phyloP scores from a whole-genome alignment of 148 eudicot genomes.

The Rhododendron kiyosumense region DNA sequence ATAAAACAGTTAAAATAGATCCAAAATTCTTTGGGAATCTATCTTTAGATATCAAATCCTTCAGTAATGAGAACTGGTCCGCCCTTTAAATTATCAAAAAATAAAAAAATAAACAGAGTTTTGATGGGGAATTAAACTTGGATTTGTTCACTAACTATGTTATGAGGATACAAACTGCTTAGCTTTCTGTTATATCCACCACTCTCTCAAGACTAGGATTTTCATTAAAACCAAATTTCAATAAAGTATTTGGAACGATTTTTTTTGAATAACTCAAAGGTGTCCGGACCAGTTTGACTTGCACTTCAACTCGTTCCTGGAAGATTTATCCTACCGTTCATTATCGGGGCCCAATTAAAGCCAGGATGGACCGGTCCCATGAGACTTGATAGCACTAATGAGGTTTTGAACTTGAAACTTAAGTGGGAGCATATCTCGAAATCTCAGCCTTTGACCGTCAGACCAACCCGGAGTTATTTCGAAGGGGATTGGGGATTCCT shows the following conservation, averaged over 20 bases:
- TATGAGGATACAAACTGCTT: background rate
- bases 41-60: background rate
- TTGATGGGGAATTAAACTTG: background rate
- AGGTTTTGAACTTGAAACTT: background rate
- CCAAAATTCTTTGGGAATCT: background rate
- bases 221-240: background rate
- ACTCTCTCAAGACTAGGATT: background rate
- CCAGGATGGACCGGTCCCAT: background rate
- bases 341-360: background rate
- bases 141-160: conserved; percentile 6
- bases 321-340: background rate
- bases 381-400: background rate
- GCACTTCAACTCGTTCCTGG: background rate
- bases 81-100: background rate
- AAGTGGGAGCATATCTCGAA: too few relatives aligned
- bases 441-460: too few relatives aligned
- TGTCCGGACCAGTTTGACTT: background rate
- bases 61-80: background rate
- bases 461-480: background rate
- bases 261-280: background rate
- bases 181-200: conserved; percentile 2
- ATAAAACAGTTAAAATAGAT: background rate
- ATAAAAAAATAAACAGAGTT: background rate
- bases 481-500: too few relatives aligned
- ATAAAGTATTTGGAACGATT: background rate